Percentiles rank a stretch among this genome's conserved stretches.
Evolutionary conservation across 202 grass and related monocot species (phyloP).

Genomic region (Musa balbisiana): DNA sequence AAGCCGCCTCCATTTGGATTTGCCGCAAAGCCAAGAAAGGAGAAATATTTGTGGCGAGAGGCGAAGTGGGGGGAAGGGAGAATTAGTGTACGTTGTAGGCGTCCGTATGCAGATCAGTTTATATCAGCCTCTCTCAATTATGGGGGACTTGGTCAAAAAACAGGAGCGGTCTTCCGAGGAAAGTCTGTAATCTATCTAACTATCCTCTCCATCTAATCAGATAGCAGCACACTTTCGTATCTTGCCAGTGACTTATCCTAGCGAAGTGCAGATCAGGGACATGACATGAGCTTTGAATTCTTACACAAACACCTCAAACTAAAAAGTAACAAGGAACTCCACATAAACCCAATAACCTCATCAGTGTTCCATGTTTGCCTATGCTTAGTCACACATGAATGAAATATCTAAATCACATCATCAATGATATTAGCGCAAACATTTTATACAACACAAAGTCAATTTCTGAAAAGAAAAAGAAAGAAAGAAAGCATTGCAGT

Average conservation of each 20-base stretch:
- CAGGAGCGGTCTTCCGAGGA: background rate
- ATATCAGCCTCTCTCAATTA: background rate
- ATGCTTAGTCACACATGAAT: background rate
- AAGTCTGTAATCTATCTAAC: background rate
- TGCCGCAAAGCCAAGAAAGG: background rate
- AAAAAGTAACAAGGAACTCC: too few relatives aligned
- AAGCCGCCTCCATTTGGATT: background rate
- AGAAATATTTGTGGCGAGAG: background rate
- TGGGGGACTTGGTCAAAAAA: background rate
- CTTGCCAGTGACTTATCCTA: background rate
- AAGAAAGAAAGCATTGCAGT: too few relatives aligned
- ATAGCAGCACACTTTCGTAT: background rate
- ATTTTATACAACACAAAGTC: too few relatives aligned
- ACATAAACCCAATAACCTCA: background rate
- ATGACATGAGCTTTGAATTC: too few relatives aligned
- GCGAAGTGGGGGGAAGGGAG: too few relatives aligned
- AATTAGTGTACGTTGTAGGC: background rate
- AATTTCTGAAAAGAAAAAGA: too few relatives aligned
- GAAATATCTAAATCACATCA: background rate
- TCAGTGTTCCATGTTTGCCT: background rate
- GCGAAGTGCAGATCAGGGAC: background rate
- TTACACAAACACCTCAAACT: background rate
- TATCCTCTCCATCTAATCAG: background rate
- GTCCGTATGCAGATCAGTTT: background rate
- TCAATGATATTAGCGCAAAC: too few relatives aligned